phyloP scores from a whole-genome alignment of 768 basidiomycete genomes.

The Lentinula aciculospora region DNA sequence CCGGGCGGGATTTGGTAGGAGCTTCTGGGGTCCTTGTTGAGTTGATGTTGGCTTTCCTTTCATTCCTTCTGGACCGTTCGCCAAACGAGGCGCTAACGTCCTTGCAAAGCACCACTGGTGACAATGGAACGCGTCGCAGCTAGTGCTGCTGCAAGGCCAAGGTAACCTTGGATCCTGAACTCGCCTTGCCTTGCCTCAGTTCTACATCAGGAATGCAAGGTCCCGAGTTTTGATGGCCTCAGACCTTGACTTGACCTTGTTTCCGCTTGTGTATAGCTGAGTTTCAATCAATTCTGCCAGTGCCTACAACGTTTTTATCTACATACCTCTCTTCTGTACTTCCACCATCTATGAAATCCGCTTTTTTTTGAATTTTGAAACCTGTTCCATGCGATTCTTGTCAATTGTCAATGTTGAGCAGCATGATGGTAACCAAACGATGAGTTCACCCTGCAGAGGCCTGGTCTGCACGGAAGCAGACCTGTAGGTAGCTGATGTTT shows the following conservation, averaged over 20 bases:
- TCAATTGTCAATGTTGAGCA: no score
- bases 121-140: no score
- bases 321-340: not conserved
- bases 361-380: constrained; percentile 12
- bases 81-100: no score
- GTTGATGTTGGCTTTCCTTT: no score
- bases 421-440: constrained; percentile 24
- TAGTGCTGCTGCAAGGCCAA: not conserved
- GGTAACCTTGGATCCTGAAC: not conserved
- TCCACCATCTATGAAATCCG: not conserved
- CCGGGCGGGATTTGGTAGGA: not conserved
- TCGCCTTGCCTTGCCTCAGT: not conserved
- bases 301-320: not conserved
- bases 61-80: no score
- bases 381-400: no score
- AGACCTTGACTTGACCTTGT: not conserved
- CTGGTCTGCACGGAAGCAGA: constrained; percentile 8
- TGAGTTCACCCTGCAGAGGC: constrained; percentile 16
- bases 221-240: not conserved
- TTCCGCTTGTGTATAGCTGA: not conserved
- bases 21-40: not conserved
- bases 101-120: not conserved
- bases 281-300: not conserved
- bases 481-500: not conserved
- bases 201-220: not conserved